Base-by-base conservation (phyloP, 768 basidiomycete species). In the Tephrocybe sp. region DNA sequence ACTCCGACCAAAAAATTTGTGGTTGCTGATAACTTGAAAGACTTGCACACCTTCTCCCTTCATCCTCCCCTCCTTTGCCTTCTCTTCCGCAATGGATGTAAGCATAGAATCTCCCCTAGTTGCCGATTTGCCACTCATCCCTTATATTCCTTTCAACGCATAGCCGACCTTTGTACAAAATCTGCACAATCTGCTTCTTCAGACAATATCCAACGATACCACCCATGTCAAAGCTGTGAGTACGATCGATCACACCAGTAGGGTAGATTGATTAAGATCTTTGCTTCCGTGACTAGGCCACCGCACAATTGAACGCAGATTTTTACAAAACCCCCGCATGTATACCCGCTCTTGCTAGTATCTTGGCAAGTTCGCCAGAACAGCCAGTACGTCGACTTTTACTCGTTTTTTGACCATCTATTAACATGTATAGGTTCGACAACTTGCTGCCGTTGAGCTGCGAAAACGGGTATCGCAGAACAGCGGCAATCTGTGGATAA, bases 371-470 rank as follows among this genome's bases (percentile, higher is more conserved):
- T 66, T 88, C 90, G 32, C 88, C 88, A n/a, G 88, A 96, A 62
- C 73, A 81, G 60, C 74, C 87, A 47, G 95, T 97, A 63, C 68
- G 93, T 79, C 39, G 55, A 26, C 48, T 15, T 42, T 21, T 51
- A 43, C 43, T 37, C 36, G 48, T n/a, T 50, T 20, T 26, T 18
- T 42, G 42, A 23, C 42, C 43, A 34, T 34, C 14, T 54, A 50
- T 44, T 8, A 38, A 42, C 26, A 32, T 25, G 38, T 41, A 45
- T 64, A 99, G 95, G 85, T 98, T 56, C 90, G 94, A 55, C 97
- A 99, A 83, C 81, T 99, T 18, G 92, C 95, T 42, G 94, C 95
- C 7, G 94, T 98, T 49, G 97, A 99, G 72, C 78, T 98, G 66
- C 82, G 96, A 61, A 99, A 99, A 77, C 90, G 96, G 51, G 83